phyloP scores from a whole-genome alignment of 2,329 filamentous ascomycete genomes.

The Pestalotiopsis sp. region DNA sequence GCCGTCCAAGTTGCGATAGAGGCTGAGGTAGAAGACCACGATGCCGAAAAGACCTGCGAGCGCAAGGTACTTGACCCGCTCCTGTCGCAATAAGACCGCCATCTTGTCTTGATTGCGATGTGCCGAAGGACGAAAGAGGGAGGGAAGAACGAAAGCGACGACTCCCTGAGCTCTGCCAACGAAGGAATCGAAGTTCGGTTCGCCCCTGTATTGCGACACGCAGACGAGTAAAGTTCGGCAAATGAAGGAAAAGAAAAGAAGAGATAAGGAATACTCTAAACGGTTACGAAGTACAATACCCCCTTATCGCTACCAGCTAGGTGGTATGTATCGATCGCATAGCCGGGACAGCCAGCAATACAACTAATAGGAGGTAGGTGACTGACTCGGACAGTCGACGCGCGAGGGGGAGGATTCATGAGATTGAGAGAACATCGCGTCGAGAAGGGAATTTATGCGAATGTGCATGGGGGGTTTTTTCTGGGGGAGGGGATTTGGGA shows the following conservation, averaged over 20 bases:
- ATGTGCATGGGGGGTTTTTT: neutral
- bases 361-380: neutral
- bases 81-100: neutral
- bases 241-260: neutral
- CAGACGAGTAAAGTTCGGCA: neutral
- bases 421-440: neutral
- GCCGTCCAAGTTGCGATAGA: neutral
- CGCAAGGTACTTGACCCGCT: constrained; percentile 2
- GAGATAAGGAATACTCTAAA: neutral
- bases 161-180: neutral
- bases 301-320: neutral
- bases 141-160: neutral
- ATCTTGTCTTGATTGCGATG: neutral
- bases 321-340: neutral
- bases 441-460: neutral
- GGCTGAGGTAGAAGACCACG: neutral
- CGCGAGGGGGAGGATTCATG: neutral
- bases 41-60: neutral
- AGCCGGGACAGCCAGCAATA: neutral
- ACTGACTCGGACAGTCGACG: neutral
- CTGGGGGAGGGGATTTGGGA: neutral
- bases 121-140: neutral
- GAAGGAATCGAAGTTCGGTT: neutral
- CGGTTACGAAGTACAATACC: neutral
- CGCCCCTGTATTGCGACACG: neutral